Evolutionary conservation across 345 rosid species (phyloP), one percentile per base, ranked within the genome.

Genomic region (Bretschneidera sinensis): DNA sequence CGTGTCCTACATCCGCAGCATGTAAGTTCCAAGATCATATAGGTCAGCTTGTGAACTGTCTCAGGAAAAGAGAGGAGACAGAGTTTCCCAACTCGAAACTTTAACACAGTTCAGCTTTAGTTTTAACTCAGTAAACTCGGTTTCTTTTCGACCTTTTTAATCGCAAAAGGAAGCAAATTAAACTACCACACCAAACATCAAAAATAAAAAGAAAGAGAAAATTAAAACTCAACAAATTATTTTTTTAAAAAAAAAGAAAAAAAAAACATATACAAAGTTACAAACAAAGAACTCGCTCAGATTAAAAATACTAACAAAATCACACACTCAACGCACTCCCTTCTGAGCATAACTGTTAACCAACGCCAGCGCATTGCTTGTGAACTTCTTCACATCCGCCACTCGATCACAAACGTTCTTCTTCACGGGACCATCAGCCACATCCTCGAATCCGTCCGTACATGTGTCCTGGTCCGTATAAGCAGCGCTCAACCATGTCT

Each of bases 401-500:
- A 78, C 85, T 35, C 81, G 79, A 9, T 65, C 51, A 34, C 74
- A 66, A 51, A 92, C 80, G 18, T 76, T 84, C 73, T 75, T 45
- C 64, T 81, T 79, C 79, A 70, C 62, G 25, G 78, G 78, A 9
- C 81, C 72, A 6, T 88, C 94, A 0, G 51, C 63, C 51, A 84
- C 72, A 43, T 78, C 95, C 51, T 74, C 79, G 39, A 89, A 86
- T 55, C 91, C 98, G 55, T 92, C 98, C 50, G 85, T 79, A 43
- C 98, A 92, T 28, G 94, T 89, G 51, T 92, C 97, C 71, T 92
- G 88, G 59, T 92, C 85, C 22, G 96, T 89, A 65, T 89, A 60
- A 17, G 97, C 94, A 0, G 98, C 92, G 77, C 98, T 92, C 69
- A 92, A 85, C 98, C 98, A 92, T 24, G 96, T 92, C 77, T 87